Evolutionary conservation across 2,329 filamentous ascomycete genomes (phyloP).

Genomic region (Teratosphaeria nubilosa): DNA sequence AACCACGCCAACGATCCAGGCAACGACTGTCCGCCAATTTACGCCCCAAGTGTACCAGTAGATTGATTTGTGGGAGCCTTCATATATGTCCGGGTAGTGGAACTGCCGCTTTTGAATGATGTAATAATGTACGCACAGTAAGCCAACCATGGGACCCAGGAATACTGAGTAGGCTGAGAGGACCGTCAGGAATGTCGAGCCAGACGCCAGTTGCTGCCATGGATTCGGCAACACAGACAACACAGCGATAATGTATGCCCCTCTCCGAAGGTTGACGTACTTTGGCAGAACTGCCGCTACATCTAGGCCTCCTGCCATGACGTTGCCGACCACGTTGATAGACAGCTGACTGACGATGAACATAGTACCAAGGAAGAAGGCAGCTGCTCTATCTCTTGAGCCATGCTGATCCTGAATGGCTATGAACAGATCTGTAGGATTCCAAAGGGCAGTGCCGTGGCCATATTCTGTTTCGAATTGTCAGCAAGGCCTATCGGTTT

Average conservation of each 20-base stretch:
- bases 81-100: slow-evolving; percentile 3
- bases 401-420: slow-evolving; percentile 7
- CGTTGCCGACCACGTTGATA: slow-evolving; percentile 7
- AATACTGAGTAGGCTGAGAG: slow-evolving; percentile 4
- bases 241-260: slow-evolving; percentile 3
- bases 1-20: slow-evolving; percentile 1
- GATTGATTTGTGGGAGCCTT: slow-evolving; percentile 1
- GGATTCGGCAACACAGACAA: slow-evolving; percentile 3
- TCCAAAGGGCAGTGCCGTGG: slow-evolving; percentile 3
- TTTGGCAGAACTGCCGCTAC: slow-evolving; percentile 4
- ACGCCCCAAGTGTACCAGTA: slow-evolving; percentile 6
- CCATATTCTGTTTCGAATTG: background rate
- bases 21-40: slow-evolving; percentile 4
- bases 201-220: slow-evolving; percentile 5
- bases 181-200: slow-evolving; percentile 4
- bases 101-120: slow-evolving; percentile 2
- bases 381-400: slow-evolving; percentile 4
- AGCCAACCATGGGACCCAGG: slow-evolving; percentile 4
- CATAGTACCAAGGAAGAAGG: slow-evolving; percentile 3
- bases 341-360: slow-evolving; percentile 4
- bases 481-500: background rate
- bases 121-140: slow-evolving; percentile 5
- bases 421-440: slow-evolving; percentile 5
- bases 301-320: slow-evolving; percentile 4
- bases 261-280: slow-evolving; percentile 5